phyloP scores from a whole-genome alignment of 352 stramenopile species.

The Globisporangium spinosum region DNA sequence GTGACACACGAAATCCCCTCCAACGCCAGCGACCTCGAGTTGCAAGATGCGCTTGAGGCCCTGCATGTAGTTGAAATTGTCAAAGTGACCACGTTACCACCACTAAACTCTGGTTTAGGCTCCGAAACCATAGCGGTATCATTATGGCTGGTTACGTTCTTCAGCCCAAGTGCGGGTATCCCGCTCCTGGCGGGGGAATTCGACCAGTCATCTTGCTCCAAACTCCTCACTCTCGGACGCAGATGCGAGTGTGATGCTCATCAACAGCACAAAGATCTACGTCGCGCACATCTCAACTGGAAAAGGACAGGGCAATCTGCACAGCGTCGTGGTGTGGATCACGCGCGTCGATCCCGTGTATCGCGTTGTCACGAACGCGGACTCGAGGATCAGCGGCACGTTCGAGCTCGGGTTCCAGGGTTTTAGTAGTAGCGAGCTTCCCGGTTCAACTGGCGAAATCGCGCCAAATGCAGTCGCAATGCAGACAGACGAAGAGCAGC shows the following conservation, averaged over 20 bases:
- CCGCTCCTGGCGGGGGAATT: slow-evolving; percentile 25
- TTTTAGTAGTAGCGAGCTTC: slow-evolving; percentile 1
- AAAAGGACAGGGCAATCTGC: slow-evolving; percentile 25
- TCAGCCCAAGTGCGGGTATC: slow-evolving; percentile 25
- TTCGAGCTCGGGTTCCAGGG: slow-evolving; percentile 31
- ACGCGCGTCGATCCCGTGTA: slow-evolving; percentile 28
- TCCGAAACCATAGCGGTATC: not conserved
- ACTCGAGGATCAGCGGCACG: slow-evolving; percentile 10
- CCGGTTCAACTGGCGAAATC: slow-evolving; percentile 23
- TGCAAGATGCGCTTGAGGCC: slow-evolving; percentile 36
- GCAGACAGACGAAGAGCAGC: slow-evolving; percentile 24
- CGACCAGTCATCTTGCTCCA: slow-evolving; percentile 10
- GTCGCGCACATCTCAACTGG: slow-evolving; percentile 23
- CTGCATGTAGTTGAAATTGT: slow-evolving; percentile 25
- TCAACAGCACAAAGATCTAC: slow-evolving; percentile 9
- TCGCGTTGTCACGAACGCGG: slow-evolving; percentile 13
- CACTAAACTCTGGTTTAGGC: not conserved
- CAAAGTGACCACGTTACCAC: slow-evolving; percentile 7
- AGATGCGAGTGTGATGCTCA: slow-evolving; percentile 2
- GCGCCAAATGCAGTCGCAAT: slow-evolving; percentile 33
- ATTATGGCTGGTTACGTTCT: slow-evolving; percentile 41
- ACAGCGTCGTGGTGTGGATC: slow-evolving; percentile 24
- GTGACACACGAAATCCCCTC: slow-evolving; percentile 9
- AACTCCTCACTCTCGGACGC: slow-evolving; percentile 15
- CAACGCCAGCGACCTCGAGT: slow-evolving; percentile 12